Percentiles rank a stretch among this genome's conserved stretches.
Conservation (phyloP, 2,329 filamentous ascomycete species). For the Ophiocordyceps camponoti-saundersi region DNA sequence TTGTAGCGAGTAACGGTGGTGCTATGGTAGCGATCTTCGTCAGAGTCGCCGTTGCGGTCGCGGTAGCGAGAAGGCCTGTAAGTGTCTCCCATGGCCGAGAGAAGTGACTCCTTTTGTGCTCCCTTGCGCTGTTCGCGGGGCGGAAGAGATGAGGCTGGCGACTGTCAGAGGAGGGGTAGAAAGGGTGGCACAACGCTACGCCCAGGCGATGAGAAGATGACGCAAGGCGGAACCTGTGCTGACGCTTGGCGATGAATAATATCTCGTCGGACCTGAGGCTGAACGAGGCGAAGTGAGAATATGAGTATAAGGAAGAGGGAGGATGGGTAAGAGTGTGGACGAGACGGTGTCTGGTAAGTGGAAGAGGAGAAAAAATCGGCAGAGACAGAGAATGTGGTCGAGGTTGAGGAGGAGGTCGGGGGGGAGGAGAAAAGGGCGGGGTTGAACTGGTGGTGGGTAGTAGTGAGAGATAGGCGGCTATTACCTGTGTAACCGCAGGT, state of each 20-base stretch:
- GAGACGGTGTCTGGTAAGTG: too few relatives aligned
- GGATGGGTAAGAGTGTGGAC: background rate
- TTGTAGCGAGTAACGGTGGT: slow-evolving; percentile 37
- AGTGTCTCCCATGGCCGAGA: slow-evolving; percentile 2
- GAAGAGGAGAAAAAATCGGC: background rate
- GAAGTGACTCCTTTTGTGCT: background rate
- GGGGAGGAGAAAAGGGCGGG: background rate
- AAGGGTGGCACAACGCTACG: background rate
- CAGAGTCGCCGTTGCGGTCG: slow-evolving; percentile 16
- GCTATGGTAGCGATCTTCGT: slow-evolving; percentile 27
- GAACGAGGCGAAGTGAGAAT: background rate
- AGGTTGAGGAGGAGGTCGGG: background rate
- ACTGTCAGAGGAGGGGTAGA: background rate
- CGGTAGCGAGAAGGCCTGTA: slow-evolving; percentile 14
- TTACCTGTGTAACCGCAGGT: background rate
- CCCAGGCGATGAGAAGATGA: background rate
- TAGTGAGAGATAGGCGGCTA: background rate
- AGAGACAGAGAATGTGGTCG: background rate
- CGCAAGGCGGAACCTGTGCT: background rate
- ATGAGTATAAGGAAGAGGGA: background rate
- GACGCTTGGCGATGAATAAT: background rate
- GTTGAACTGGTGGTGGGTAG: background rate
- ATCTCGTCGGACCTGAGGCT: background rate
- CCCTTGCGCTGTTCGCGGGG: background rate
- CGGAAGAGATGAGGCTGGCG: background rate